phyloP scores from a whole-genome alignment of 805 yeast genomes.

The Candida fluviatilis region DNA sequence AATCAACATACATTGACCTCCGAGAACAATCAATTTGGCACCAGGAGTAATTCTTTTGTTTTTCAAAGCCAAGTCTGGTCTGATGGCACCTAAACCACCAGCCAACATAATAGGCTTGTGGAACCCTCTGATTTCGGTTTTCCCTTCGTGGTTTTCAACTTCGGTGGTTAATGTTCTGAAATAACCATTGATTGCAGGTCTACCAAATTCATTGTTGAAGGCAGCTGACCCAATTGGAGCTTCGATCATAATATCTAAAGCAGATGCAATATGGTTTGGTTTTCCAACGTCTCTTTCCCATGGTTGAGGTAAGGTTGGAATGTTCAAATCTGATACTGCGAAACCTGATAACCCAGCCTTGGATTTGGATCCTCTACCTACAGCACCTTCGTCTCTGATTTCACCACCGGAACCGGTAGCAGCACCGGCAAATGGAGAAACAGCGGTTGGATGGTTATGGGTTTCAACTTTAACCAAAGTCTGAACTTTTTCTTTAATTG shows the following conservation, averaged over 20 bases:
- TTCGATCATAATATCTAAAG: constrained; percentile 92
- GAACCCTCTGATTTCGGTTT: constrained; percentile 84
- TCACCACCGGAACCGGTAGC: constrained; percentile 99
- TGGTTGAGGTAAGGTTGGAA: constrained; percentile 84
- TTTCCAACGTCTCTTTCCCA: constrained; percentile 93
- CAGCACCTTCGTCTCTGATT: constrained; percentile 99
- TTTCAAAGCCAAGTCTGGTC: constrained; percentile 90
- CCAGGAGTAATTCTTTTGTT: constrained; percentile 88
- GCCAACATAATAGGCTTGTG: constrained; percentile 99
- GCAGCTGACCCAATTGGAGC: constrained; percentile 98
- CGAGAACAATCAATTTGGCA: constrained; percentile 84
- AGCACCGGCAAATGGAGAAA: constrained; percentile 98
- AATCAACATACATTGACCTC: constrained; percentile 97
- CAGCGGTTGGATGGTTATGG: constrained; percentile 99
- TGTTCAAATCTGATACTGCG: constrained; percentile 83
- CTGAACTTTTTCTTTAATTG: constrained; percentile 75
- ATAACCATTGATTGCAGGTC: constrained; percentile 96
- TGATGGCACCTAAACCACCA: constrained; percentile 96
- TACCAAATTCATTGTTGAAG: constrained; percentile 96
- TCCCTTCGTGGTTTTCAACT: constrained; percentile 57
- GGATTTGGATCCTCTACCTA: constrained; percentile 96
- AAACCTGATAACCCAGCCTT: constrained; percentile 96
- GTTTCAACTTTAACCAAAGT: constrained; percentile 95
- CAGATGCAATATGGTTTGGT: constrained; percentile 89
- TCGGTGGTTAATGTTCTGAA: constrained; percentile 90